phyloP scores from a whole-genome alignment of 768 basidiomycete species.

The Rhizopogon sp. region DNA sequence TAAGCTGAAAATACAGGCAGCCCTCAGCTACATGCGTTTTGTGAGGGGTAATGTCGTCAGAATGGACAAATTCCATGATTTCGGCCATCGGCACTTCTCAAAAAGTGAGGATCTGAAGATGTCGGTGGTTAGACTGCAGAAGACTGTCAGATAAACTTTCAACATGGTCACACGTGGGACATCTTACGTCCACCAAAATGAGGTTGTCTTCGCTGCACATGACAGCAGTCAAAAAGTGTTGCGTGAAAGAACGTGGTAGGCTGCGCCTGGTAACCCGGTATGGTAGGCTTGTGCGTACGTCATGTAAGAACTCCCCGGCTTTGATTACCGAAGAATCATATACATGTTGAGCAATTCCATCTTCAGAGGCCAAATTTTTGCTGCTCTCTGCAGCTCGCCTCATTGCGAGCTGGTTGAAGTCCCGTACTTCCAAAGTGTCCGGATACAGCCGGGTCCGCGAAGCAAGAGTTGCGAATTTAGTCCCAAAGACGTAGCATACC shows the following conservation, averaged over 20 bases:
- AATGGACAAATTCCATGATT: not conserved
- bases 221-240: conserved; percentile 19
- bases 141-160: not conserved
- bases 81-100: conserved; percentile 3
- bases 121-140: conserved; percentile 16
- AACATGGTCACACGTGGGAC: not conserved
- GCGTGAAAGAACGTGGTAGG: conserved; percentile 10
- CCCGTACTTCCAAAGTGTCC: conserved; percentile 36
- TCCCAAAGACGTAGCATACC: conserved; percentile 57
- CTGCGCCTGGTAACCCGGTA: conserved; percentile 33
- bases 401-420: conserved; percentile 45
- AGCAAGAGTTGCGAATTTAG: conserved; percentile 33
- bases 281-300: conserved; percentile 42
- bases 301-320: conserved; percentile 33
- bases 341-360: conserved; percentile 17
- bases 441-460: conserved; percentile 4
- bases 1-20: too few relatives aligned
- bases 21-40: not conserved
- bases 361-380: not conserved
- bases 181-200: conserved; percentile 42
- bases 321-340: conserved; percentile 21
- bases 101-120: conserved; percentile 26
- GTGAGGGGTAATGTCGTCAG: not conserved
- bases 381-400: conserved; percentile 13
- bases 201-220: conserved; percentile 58